These are phyloP conservation scores for Penicillium sp. DNA, from an alignment of 2,329 filamentous ascomycete species.

Conservation along the genomic window DNA sequence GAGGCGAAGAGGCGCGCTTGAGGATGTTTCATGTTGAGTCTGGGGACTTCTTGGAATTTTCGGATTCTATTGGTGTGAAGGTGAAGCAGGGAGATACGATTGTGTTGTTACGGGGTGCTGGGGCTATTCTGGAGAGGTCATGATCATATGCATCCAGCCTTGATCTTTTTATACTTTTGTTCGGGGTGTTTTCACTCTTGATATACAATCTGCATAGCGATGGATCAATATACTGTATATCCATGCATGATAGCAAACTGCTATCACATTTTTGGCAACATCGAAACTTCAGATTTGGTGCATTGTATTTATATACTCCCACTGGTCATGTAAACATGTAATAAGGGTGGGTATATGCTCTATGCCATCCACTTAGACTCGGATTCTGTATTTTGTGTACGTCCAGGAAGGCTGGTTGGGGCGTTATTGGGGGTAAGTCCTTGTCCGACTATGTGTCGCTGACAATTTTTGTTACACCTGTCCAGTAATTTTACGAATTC, in stretches of 20 bases:
- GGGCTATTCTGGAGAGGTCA: conserved; percentile 69
- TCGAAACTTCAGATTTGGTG: too few species aligned
- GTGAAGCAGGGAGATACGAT: conserved; percentile 85
- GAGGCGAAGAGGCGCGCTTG: conserved; percentile 65
- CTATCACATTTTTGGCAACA: not conserved
- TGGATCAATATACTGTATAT: not conserved
- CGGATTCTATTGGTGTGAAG: conserved; percentile 72
- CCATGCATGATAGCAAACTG: not conserved
- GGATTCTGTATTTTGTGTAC: too few species aligned
- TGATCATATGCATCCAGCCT: conserved; percentile 9
- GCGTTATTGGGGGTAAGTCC: too few species aligned
- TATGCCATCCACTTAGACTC: too few species aligned
- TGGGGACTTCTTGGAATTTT: conserved; percentile 80
- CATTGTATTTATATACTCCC: not conserved
- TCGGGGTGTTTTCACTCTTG: conserved; percentile 10
- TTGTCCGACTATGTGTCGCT: too few species aligned
- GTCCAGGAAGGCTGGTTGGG: too few species aligned
- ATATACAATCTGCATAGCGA: not conserved
- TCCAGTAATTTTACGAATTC: too few species aligned
- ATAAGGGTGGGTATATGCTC: not conserved
- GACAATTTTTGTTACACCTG: too few species aligned
- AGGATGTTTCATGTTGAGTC: conserved; percentile 92
- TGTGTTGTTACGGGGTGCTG: conserved; percentile 81
- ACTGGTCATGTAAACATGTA: conserved; percentile 22
- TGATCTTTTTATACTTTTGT: conserved; percentile 6